These are phyloP conservation scores for Globisporangium okanoganense DNA, from an alignment of 352 stramenopile species.

Conservation along the genomic window DNA sequence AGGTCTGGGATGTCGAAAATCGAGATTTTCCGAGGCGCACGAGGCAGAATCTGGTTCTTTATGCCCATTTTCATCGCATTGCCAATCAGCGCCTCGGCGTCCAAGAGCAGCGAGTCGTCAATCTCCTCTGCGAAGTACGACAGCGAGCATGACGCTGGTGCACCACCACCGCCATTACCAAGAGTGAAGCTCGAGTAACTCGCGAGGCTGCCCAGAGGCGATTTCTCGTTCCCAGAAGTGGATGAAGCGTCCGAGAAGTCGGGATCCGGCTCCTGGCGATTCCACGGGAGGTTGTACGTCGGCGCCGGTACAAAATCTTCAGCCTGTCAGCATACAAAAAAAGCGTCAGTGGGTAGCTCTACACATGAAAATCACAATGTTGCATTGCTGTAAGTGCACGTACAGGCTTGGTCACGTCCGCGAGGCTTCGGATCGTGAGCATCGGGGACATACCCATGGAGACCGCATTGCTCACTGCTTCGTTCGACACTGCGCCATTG, in stretches of 20 bases:
- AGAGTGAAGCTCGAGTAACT: conserved; percentile 9
- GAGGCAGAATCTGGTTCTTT: conserved; percentile 53
- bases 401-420: conserved; percentile 37
- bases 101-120: conserved; percentile 53
- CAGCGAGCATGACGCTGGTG: neutral
- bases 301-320: conserved; percentile 16
- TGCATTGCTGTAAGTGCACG: neutral
- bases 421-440: conserved; percentile 61
- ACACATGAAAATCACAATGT: neutral
- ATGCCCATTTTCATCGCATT: conserved; percentile 71
- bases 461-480: conserved; percentile 38
- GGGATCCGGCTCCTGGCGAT: conserved; percentile 30
- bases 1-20: conserved; percentile 64
- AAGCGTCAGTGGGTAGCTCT: neutral
- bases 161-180: neutral
- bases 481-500: conserved; percentile 47
- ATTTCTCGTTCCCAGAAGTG: conserved; percentile 12
- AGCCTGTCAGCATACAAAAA: conserved; percentile 15
- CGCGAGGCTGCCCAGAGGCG: neutral
- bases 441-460: conserved; percentile 59
- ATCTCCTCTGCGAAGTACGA: conserved; percentile 23
- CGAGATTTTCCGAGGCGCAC: conserved; percentile 52
- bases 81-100: conserved; percentile 66
- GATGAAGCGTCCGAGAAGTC: conserved; percentile 15
- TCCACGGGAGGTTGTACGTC: conserved; percentile 61